Evolutionary conservation across 441 rosid species (phyloP).

Genomic region (Eutrema salsugineum): DNA sequence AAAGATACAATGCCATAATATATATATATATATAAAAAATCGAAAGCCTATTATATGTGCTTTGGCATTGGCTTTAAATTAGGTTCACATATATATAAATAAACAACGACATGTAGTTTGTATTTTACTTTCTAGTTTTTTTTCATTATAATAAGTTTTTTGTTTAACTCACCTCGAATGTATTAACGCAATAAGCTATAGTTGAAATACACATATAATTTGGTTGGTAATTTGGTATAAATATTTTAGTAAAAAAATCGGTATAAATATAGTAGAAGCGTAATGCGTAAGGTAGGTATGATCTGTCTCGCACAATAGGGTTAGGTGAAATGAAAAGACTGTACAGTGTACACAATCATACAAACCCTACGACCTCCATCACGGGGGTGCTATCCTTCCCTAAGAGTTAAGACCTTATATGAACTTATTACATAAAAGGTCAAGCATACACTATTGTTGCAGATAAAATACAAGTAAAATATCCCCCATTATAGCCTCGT

Average conservation of each 20-base stretch:
- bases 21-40: background rate
- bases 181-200: background rate
- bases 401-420: background rate
- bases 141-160: background rate
- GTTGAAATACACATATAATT: background rate
- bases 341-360: conserved; percentile 13
- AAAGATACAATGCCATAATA: conserved; percentile 6
- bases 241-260: background rate
- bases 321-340: conserved; percentile 23
- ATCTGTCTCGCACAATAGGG: conserved; percentile 20
- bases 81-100: background rate
- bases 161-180: background rate
- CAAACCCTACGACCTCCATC: conserved; percentile 27
- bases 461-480: conserved; percentile 4
- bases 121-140: background rate
- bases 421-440: conserved; percentile 21
- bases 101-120: background rate
- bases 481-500: background rate
- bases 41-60: conserved; percentile 25
- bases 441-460: conserved; percentile 22
- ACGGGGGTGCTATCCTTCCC: conserved; percentile 12
- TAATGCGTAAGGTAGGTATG: conserved; percentile 6
- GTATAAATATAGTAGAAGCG: background rate
- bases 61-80: conserved; percentile 23
- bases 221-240: background rate